Conservation (phyloP, 2,329 filamentous ascomycete species). For the Mariannaea sp. region DNA sequence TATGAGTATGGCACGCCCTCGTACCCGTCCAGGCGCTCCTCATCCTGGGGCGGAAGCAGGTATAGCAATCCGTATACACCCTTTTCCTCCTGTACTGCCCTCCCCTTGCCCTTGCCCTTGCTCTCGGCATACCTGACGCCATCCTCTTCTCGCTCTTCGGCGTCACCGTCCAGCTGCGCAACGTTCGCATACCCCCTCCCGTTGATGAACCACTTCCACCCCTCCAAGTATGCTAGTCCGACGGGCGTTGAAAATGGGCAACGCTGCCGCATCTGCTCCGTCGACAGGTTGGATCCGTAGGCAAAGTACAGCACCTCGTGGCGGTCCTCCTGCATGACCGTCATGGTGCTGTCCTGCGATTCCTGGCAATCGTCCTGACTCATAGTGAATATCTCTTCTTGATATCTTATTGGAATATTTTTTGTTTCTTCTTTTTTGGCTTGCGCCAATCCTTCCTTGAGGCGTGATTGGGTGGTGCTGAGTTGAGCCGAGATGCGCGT, state of each 20-base stretch:
- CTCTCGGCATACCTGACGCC: not conserved
- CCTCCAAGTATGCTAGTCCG: slow-evolving; percentile 60
- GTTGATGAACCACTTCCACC: slow-evolving; percentile 71
- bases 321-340: slow-evolving; percentile 42
- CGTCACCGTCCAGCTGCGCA: slow-evolving; percentile 40
- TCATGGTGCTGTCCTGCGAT: slow-evolving; percentile 45
- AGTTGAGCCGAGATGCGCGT: too few relatives aligned
- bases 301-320: slow-evolving; percentile 65
- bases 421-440: too few relatives aligned
- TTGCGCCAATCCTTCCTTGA: too few relatives aligned
- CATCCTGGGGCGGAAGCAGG: slow-evolving; percentile 54
- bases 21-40: slow-evolving; percentile 56
- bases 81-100: slow-evolving; percentile 21
- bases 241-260: slow-evolving; percentile 62
- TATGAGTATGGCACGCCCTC: slow-evolving; percentile 70
- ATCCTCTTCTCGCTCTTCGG: slow-evolving; percentile 8
- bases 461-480: too few relatives aligned
- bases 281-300: slow-evolving; percentile 73
- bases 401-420: too few relatives aligned
- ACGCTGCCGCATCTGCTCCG: slow-evolving; percentile 65
- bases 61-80: slow-evolving; percentile 65
- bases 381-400: slow-evolving; percentile 23
- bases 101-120: slow-evolving; percentile 19
- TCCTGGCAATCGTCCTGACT: slow-evolving; percentile 40
- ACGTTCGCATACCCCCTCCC: slow-evolving; percentile 71